Conservation (phyloP, 192 early-diverging fungal species). For the Neocallimastix lanati region DNA sequence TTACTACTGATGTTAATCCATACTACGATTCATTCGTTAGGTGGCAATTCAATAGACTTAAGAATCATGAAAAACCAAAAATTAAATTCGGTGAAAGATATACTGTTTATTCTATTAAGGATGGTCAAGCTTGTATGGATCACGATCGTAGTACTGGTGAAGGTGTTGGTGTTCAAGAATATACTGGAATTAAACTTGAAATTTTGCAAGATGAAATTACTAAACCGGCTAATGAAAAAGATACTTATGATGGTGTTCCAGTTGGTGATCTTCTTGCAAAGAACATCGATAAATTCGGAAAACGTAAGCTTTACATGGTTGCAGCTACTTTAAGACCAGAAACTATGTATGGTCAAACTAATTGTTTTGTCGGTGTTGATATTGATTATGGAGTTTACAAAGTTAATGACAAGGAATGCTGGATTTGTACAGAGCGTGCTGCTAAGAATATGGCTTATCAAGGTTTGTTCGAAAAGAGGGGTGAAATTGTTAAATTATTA, state of each 20-base stretch:
- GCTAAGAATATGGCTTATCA: slow-evolving; percentile 97
- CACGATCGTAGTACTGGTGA: slow-evolving; percentile 90
- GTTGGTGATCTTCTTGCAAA: slow-evolving; percentile 21
- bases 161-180: slow-evolving; percentile 82
- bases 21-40: slow-evolving; percentile 96
- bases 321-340: slow-evolving; percentile 93
- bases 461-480: slow-evolving; percentile 46
- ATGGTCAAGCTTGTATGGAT: slow-evolving; percentile 97
- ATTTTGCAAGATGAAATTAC: slow-evolving; percentile 39
- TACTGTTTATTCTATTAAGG: slow-evolving; percentile 88
- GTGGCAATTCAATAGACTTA: slow-evolving; percentile 92
- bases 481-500: slow-evolving; percentile 47
- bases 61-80: slow-evolving; percentile 36
- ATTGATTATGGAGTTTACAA: slow-evolving; percentile 80
- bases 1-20: slow-evolving; percentile 94
- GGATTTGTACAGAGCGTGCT: slow-evolving; percentile 74
- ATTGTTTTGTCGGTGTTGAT: slow-evolving; percentile 87
- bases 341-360: slow-evolving; percentile 99
- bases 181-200: slow-evolving; percentile 86
- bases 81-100: slow-evolving; percentile 91
- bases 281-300: slow-evolving; percentile 30
- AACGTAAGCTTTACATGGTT: slow-evolving; percentile 70
- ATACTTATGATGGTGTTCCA: slow-evolving; percentile 24
- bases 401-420: slow-evolving; percentile 61
- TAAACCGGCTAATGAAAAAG: slow-evolving; percentile 8